Evolutionary conservation across 495 filamentous ascomycete genomes (phyloP).

Genomic region (Penicillium pancosmium): DNA sequence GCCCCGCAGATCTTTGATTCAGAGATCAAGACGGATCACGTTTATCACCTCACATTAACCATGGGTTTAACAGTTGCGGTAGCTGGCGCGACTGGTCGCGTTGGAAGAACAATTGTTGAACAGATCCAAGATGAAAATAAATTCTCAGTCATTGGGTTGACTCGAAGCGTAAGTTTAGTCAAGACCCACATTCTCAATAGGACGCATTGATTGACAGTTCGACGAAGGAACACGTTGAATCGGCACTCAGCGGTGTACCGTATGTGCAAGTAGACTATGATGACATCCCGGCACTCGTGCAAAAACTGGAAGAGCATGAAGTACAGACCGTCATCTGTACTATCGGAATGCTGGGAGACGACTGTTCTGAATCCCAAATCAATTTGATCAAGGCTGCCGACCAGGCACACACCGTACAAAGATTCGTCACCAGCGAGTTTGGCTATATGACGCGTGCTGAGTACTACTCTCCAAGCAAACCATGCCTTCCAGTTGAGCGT

Average conservation of each 20-base stretch:
- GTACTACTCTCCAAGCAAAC: constrained; percentile 1
- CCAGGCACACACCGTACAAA: constrained; percentile 3
- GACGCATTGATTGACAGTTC: not conserved
- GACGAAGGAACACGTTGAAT: constrained; percentile 12
- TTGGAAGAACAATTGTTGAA: constrained; percentile 15
- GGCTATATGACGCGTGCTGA: constrained; percentile 12
- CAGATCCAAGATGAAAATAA: constrained; percentile 14
- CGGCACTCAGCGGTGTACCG: constrained; percentile 9
- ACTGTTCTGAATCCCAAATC: constrained; percentile 13
- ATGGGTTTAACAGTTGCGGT: constrained; percentile 16
- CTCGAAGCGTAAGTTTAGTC: constrained; percentile 7
- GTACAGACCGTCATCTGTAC: constrained; percentile 17
- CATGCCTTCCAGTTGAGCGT: not conserved
- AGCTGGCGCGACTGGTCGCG: constrained; percentile 12
- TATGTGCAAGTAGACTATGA: constrained; percentile 19
- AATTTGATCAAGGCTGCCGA: constrained; percentile 14
- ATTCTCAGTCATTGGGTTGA: constrained; percentile 10
- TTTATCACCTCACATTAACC: constrained; percentile 7
- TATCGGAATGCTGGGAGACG: constrained; percentile 15
- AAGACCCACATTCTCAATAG: not conserved
- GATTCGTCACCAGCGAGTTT: constrained; percentile 14
- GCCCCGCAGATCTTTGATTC: constrained; percentile 6
- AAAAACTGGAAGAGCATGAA: constrained; percentile 8
- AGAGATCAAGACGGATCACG: not conserved
- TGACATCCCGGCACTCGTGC: constrained; percentile 7